phyloP scores from a whole-genome alignment of 1,284 basidiomycete genomes.

The Cutaneotrichosporon sp. region DNA sequence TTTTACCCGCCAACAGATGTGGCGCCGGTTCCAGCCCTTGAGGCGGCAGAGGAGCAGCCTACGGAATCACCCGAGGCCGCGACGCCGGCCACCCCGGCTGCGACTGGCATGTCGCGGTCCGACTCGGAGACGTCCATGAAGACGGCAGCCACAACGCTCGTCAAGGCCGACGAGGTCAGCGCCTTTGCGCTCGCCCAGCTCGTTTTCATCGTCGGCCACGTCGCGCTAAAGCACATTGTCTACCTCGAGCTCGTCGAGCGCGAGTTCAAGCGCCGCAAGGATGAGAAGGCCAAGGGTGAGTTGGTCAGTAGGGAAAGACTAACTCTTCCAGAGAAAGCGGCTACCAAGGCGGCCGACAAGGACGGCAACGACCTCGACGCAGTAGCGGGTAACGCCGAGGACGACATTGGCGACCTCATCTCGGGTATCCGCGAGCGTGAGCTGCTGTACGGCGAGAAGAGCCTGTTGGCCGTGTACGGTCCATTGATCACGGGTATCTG shows the following conservation, averaged over 20 bases:
- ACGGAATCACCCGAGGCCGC: constrained; percentile 1
- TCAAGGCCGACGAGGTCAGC: constrained; percentile 58
- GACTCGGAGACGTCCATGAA: constrained; percentile 15
- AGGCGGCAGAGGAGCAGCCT: constrained; percentile 11
- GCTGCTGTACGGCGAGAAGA: constrained; percentile 76
- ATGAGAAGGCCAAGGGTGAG: constrained; percentile 72
- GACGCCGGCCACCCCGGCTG: neutral
- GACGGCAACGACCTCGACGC: constrained; percentile 88
- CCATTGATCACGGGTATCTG: constrained; percentile 87
- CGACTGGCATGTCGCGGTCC: constrained; percentile 11
- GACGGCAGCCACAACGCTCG: constrained; percentile 29
- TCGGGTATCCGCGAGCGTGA: constrained; percentile 78
- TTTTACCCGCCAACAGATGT: constrained; percentile 50
- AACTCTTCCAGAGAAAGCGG: constrained; percentile 47
- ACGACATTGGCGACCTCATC: constrained; percentile 93
- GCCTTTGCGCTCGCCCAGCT: constrained; percentile 85
- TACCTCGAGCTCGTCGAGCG: constrained; percentile 95
- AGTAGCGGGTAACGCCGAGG: constrained; percentile 94
- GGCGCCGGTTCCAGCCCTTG: neutral
- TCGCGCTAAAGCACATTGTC: constrained; percentile 95
- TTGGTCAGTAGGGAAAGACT: constrained; percentile 7
- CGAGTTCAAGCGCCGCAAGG: constrained; percentile 94
- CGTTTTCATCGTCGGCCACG: constrained; percentile 89
- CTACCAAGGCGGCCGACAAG: constrained; percentile 52
- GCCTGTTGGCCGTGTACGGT: constrained; percentile 77